A percentile compares a stretch with the other conserved stretches of the same genome.
Conservation (phyloP, 1,284 basidiomycete genomes). For the Paramarasmius palmivorus region DNA sequence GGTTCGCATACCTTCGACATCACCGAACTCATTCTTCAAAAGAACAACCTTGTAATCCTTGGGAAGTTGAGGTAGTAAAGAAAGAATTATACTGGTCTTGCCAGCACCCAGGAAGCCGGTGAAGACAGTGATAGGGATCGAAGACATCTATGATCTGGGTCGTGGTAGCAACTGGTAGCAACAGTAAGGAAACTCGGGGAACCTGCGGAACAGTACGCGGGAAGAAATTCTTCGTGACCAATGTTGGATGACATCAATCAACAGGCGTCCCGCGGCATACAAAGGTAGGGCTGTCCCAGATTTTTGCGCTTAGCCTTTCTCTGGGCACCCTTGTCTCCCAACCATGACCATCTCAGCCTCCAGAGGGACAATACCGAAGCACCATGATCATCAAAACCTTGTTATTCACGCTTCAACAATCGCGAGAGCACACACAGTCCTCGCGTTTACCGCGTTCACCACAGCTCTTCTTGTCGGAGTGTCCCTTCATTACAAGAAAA, state of each 20-base stretch:
- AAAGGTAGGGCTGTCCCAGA: no score
- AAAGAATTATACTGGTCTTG: conserved; percentile 82
- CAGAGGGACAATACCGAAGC: neutral
- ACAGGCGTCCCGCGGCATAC: no score
- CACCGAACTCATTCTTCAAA: conserved; percentile 89
- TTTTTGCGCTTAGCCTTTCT: neutral
- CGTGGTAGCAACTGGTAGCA: neutral
- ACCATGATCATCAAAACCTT: conserved; percentile 15
- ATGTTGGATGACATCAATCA: no score
- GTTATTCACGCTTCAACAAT: conserved; percentile 52
- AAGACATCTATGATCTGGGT: no score
- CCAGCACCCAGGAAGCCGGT: conserved; percentile 81
- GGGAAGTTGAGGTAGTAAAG: conserved; percentile 76
- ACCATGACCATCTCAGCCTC: conserved; percentile 9
- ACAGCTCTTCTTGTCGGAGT: conserved; percentile 71
- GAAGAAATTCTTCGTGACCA: no score
- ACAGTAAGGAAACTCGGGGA: neutral
- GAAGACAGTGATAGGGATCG: conserved; percentile 82
- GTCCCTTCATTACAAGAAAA: conserved; percentile 78
- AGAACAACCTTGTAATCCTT: conserved; percentile 83
- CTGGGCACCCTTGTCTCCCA: neutral
- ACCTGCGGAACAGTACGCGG: neutral
- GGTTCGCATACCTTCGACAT: conserved; percentile 62
- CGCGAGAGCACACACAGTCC: conserved; percentile 67
- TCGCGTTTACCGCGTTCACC: conserved; percentile 73